Percentiles rank a stretch among this genome's conserved stretches.
phyloP scores from a whole-genome alignment of 192 early-diverging fungal species.

The Pilaira anomala region DNA sequence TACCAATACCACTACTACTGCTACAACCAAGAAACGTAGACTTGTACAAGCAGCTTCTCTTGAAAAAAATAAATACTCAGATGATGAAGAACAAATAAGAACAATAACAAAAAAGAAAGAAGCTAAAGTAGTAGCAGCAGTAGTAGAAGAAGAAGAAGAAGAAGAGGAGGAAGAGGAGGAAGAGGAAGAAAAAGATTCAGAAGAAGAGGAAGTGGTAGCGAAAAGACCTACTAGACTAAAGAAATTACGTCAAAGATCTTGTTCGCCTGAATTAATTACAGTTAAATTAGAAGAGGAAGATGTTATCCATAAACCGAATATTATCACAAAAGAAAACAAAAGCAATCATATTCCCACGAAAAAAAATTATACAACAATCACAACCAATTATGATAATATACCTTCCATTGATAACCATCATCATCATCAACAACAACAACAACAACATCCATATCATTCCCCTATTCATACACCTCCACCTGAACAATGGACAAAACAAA shows the following conservation, averaged over 20 bases:
- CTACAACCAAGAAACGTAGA: slow-evolving; percentile 23
- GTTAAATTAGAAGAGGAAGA: neutral
- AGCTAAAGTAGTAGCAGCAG: too few species aligned
- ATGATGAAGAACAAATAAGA: neutral
- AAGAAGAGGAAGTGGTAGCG: neutral
- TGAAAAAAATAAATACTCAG: neutral
- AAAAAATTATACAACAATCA: neutral
- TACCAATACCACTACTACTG: neutral
- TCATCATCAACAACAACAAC: too few species aligned
- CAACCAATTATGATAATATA: neutral
- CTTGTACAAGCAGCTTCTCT: slow-evolving; percentile 23
- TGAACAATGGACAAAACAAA: slow-evolving; percentile 21
- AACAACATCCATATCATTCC: slow-evolving; percentile 16
- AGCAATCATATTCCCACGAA: neutral
- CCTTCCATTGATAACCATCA: neutral
- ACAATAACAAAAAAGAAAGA: neutral
- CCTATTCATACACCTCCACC: slow-evolving; percentile 25
- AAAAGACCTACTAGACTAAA: neutral
- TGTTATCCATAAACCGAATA: neutral
- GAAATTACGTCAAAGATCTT: neutral
- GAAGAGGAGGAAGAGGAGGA: too few species aligned
- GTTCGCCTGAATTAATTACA: neutral
- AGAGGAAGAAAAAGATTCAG: too few species aligned
- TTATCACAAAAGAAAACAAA: neutral
- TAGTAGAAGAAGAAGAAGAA: too few species aligned